A percentile compares a stretch with the other conserved stretches of the same genome.
Conservation (phyloP, 106 monocot genomes). For the Ottelia alismoides region DNA sequence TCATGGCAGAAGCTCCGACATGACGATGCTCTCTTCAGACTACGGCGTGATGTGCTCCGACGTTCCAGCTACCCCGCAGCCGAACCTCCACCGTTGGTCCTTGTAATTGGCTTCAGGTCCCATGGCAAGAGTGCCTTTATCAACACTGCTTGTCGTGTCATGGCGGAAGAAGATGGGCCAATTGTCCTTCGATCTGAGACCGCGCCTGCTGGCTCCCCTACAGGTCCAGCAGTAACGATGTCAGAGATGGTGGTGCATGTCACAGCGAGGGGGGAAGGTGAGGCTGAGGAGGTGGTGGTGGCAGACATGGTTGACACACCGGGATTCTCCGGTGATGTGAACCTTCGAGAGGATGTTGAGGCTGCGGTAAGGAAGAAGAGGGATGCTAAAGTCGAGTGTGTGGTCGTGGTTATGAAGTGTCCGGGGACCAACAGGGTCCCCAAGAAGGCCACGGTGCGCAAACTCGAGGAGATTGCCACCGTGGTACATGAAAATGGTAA, state of each 20-base stretch:
- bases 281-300: slow-evolving; percentile 16
- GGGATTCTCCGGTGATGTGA: slow-evolving; percentile 6
- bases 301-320: slow-evolving; percentile 44
- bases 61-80: neutral
- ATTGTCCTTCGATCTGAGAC: slow-evolving; percentile 54
- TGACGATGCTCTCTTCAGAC: slow-evolving; percentile 20
- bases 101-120: slow-evolving; percentile 39
- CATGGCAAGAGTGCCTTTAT: slow-evolving; percentile 75
- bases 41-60: slow-evolving; percentile 34
- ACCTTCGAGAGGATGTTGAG: slow-evolving; percentile 19
- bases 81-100: slow-evolving; percentile 35
- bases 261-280: neutral
- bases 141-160: slow-evolving; percentile 66
- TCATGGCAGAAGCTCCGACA: slow-evolving; percentile 16
- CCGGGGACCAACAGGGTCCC: slow-evolving; percentile 12
- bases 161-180: slow-evolving; percentile 48
- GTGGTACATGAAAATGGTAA: slow-evolving; percentile 38
- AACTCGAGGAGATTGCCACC: slow-evolving; percentile 32
- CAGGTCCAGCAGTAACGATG: slow-evolving; percentile 6
- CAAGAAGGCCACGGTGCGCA: slow-evolving; percentile 20
- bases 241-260: slow-evolving; percentile 6
- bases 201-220: slow-evolving; percentile 17
- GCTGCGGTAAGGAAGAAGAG: slow-evolving; percentile 9
- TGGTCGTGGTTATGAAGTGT: slow-evolving; percentile 40
- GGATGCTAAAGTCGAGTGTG: slow-evolving; percentile 53